These are phyloP conservation scores for Cadophora malorum DNA, from an alignment of 2,329 filamentous ascomycete species.

Conservation along the genomic window DNA sequence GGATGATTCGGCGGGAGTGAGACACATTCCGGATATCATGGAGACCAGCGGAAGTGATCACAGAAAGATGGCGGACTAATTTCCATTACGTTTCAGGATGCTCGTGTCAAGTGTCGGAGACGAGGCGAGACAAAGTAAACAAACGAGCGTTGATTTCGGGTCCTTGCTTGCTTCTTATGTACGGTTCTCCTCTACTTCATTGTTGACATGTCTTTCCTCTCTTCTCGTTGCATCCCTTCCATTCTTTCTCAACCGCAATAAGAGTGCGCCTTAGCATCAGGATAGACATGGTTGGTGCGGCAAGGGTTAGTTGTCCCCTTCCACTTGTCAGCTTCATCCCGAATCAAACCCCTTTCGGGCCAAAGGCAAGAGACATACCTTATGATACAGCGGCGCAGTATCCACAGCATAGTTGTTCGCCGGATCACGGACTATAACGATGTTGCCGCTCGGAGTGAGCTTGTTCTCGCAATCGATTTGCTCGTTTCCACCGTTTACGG, in stretches of 20 bases:
- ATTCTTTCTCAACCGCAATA: neutral
- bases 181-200: no score
- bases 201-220: no score
- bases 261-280: slow-evolving; percentile 6
- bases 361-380: neutral
- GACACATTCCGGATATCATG: neutral
- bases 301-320: neutral
- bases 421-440: slow-evolving; percentile 42
- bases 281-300: neutral
- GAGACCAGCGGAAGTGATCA: no score
- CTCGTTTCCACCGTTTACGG: slow-evolving; percentile 42
- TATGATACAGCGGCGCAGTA: slow-evolving; percentile 7
- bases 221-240: neutral
- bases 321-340: neutral
- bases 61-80: no score
- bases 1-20: neutral
- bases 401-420: neutral
- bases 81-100: no score
- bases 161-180: neutral
- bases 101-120: neutral
- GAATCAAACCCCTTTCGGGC: neutral
- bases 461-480: slow-evolving; percentile 48
- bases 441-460: slow-evolving; percentile 43
- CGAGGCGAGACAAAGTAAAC: neutral
- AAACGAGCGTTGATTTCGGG: neutral